Evolutionary conservation across 2,329 filamentous ascomycete species (phyloP).

Genomic region (Sclerotinia borealis): DNA sequence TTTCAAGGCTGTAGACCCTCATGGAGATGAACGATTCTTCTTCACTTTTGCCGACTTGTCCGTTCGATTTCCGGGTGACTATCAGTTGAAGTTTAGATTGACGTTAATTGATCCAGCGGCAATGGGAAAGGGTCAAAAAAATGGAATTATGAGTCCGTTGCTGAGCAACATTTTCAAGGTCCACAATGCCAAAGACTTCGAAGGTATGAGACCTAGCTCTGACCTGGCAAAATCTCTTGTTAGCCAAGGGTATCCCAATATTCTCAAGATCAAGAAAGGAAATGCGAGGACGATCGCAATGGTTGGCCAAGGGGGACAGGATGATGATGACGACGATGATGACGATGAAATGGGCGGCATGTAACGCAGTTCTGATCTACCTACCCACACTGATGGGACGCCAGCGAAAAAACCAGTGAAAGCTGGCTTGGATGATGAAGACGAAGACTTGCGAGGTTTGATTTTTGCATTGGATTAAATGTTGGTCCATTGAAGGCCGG

Average conservation of each 20-base stretch:
- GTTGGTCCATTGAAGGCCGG: neutral
- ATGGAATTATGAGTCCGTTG: slow-evolving; percentile 46
- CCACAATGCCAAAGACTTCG: slow-evolving; percentile 80
- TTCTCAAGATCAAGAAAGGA: slow-evolving; percentile 82
- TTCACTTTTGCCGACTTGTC: slow-evolving; percentile 82
- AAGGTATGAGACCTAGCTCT: slow-evolving; percentile 75
- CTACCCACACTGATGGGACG: neutral
- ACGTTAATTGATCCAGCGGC: slow-evolving; percentile 56
- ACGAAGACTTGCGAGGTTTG: neutral
- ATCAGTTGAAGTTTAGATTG: slow-evolving; percentile 67
- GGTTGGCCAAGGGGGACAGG: slow-evolving; percentile 32
- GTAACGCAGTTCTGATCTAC: neutral
- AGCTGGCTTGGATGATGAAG: neutral
- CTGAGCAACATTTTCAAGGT: slow-evolving; percentile 62
- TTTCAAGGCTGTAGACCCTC: slow-evolving; percentile 70
- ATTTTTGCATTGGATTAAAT: neutral
- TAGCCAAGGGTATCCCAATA: slow-evolving; percentile 61
- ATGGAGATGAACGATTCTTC: slow-evolving; percentile 69
- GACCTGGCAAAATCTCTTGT: slow-evolving; percentile 67
- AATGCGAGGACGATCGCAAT: slow-evolving; percentile 51
- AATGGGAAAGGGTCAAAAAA: slow-evolving; percentile 31
- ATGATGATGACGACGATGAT: slow-evolving; percentile 24
- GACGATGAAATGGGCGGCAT: slow-evolving; percentile 22
- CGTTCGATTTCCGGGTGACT: slow-evolving; percentile 70
- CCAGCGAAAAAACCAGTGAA: neutral